phyloP scores from a whole-genome alignment of 495 filamentous ascomycete species.

The Penicillium soppii region DNA sequence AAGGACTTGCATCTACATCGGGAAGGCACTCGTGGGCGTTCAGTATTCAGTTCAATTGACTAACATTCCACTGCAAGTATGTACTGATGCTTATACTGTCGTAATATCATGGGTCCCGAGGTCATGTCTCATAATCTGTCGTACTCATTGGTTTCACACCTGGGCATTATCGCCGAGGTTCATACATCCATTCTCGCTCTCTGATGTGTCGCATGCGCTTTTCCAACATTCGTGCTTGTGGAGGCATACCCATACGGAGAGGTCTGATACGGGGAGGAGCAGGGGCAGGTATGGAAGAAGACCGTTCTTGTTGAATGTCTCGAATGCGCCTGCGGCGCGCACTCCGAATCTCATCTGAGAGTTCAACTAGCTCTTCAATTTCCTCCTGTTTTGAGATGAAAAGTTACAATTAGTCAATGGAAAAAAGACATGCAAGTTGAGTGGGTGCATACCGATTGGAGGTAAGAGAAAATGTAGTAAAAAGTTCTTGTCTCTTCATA shows the following conservation, averaged over 20 bases:
- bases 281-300: constrained; percentile 39
- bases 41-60: not conserved
- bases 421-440: not conserved
- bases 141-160: not conserved
- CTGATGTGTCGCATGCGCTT: constrained; percentile 10
- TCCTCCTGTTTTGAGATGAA: constrained; percentile 68
- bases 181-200: constrained; percentile 27
- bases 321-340: constrained; percentile 72
- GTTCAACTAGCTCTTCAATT: constrained; percentile 74
- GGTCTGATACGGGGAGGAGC: constrained; percentile 1
- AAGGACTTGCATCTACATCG: too few relatives aligned
- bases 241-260: constrained; percentile 9
- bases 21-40: too few relatives aligned
- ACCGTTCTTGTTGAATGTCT: constrained; percentile 80
- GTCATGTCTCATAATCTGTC: not conserved
- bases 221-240: constrained; percentile 10
- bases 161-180: constrained; percentile 1
- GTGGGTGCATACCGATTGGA: constrained; percentile 70
- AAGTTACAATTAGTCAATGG: not conserved
- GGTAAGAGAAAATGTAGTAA: constrained; percentile 91
- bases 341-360: constrained; percentile 78
- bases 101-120: not conserved
- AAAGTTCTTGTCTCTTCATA: constrained; percentile 88
- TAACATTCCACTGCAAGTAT: too few relatives aligned
- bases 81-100: not conserved